Evolutionary conservation across 805 yeast species (phyloP), one percentile per base, ranked within the genome.

Genomic region (Blastobotrys muscicola): DNA sequence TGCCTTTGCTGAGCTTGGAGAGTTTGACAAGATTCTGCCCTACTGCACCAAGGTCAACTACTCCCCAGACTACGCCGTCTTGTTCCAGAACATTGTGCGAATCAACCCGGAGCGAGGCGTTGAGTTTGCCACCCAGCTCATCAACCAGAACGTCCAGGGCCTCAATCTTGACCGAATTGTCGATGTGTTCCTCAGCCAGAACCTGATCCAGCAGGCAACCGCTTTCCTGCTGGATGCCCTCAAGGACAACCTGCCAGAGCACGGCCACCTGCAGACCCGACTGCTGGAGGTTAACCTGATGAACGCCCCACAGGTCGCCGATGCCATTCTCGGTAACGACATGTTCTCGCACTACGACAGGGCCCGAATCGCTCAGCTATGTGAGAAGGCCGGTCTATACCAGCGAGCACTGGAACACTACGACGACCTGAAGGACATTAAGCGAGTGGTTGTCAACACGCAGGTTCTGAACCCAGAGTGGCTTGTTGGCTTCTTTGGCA

Each of bases 221-320:
- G 96, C 98, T 10, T 86, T 92, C 70, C 70, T 92, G 58, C 72
- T 92, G 55, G 98, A 92, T 65, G 97, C 97, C 8, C 74, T 92
- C 61, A 92, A 92, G 70, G 84, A 81, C 50, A 95, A 92, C 66
- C 74, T 81, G 33, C 97, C 97, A 34, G 82, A 89, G 50, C 95
- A 92, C 60, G 97, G 96, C 12, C 95, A 87, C 58, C 72, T 92
- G 59, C 98, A 92, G 72, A 92, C 98, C 7, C 79, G 94, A 58
- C 77, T 92, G 41, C 75, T 92, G 53, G 98, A 92, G 67, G 86
- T 85, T 53, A 92, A 92, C 65, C 72, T 92, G 61, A 65, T 85
- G 60, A 94, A 89, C 62, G 98, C 98, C 12, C 99, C 99, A 41
- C 98, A 92, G 72, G 99, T 92, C 45, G 99, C 98, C 36, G 98